Base-by-base conservation (phyloP, 495 filamentous ascomycete species). In the Venustampulla echinocandica region DNA sequence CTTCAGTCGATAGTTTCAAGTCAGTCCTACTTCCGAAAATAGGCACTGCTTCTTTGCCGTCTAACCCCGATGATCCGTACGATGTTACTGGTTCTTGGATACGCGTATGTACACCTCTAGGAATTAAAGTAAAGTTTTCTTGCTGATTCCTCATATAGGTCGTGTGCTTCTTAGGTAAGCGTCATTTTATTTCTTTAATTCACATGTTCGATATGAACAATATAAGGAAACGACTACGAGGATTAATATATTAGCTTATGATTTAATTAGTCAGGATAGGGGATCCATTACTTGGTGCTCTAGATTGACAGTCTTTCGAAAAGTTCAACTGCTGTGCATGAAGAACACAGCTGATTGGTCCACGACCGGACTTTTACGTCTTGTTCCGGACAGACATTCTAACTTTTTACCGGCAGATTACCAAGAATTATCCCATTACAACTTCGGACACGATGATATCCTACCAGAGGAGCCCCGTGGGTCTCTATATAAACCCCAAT, bases 371-470 rank as follows among this genome's bases (percentile, higher is more conserved):
- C n/a, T n/a, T n/a, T n/a, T n/a, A n/a, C n/a, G n/a, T n/a, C n/a
- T n/a, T n/a, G n/a, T n/a, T n/a, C n/a, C n/a, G n/a, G n/a, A n/a
- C n/a, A n/a, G n/a, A n/a, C n/a, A n/a, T 42, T 45, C 18, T 35
- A 7, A 10, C 13, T 14, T 25, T 30, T 14, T 13, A 30, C 27
- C 23, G 11, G 15, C 25, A 17, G 79, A 81, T 53, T 82, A 78
- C 49, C 72, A 68, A 42, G 79, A 82, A 55, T 73, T 83, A 36
- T 81, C 74, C 52, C 55, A 56, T 19, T 81, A 75, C 63, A 83
- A 85, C 59, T 83, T 78, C 56, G 55, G 59, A 43, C 23, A 53
- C 18, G 56, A 57, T 2, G 44, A 58, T 2, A 51, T 52, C 4
- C 41, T 57, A 2, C 56, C 64, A 9, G 47, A 43, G 3, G 61